Evolutionary conservation across 2,329 filamentous ascomycete genomes (phyloP), one percentile per base, ranked within the genome.

Genomic region (Beauveria bassiana): DNA sequence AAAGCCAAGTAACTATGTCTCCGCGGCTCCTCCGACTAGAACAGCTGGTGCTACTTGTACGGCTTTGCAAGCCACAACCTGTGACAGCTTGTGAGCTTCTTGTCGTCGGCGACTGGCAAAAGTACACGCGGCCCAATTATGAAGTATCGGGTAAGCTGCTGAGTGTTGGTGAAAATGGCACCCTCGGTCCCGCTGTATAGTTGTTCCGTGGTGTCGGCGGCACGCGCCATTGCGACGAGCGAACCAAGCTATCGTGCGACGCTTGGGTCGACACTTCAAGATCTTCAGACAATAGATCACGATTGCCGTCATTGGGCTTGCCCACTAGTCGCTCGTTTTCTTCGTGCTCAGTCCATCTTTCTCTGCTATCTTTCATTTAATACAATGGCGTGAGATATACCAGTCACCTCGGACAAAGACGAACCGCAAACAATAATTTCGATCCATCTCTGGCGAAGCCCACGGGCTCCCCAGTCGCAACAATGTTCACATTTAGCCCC

Each of bases 401-500:
- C n/a, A n/a, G 14, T 16, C 14, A 43, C 24, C 18, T 47, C 34
- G 24, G 22, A 51, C 3, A 26, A 26, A 46, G n/a, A 56, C 52
- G 28, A 56, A 46, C 18, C 22, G 46, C 40, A 53, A 53, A 52
- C 46, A 34, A n/a, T 5, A 31, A 24, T 12, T 42, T 42, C 9
- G n/a, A 22, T 42, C 47, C 22, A 16, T n/a, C 31, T 18, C 57
- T 53, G 24, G 47, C 18, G 40, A 59, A 38, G 47, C 24, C 47
- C 2, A 28, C 26, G 38, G 40, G 56, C 34, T 20, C 18, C n/a
- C 18, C 38, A n/a, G 38, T 45, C 49, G 49, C 57, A 24, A 76
- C 66, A 69, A 99, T 99, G 95, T 98, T 99, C 80, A 96, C 89
- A 66, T 97, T 98, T 77, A 96, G 90, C 70, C 87, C 95, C 52